These are phyloP conservation scores for Paulownia fortunei DNA, from an alignment of 257 asterid genomes.

Conservation along the genomic window DNA sequence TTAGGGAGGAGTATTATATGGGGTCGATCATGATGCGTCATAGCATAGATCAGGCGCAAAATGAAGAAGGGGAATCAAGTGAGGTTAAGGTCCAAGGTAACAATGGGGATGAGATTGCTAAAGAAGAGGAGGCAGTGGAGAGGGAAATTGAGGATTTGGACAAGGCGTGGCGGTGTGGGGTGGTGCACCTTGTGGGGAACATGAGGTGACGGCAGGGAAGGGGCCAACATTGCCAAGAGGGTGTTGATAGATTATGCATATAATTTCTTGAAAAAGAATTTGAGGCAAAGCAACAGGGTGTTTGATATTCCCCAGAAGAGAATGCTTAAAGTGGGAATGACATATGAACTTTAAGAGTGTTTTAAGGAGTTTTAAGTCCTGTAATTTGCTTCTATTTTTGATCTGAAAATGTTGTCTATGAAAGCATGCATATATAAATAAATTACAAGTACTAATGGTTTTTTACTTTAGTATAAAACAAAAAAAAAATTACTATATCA, in stretches of 20 bases:
- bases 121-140: neutral
- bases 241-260: constrained; percentile 58
- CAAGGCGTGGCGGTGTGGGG: constrained; percentile 45
- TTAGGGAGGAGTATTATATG: constrained; percentile 30
- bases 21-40: neutral
- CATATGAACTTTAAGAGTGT: constrained; percentile 41
- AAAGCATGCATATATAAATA: neutral
- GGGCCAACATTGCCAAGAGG: constrained; percentile 48
- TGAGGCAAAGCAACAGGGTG: constrained; percentile 56
- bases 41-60: too few species aligned
- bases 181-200: constrained; percentile 75
- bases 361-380: neutral
- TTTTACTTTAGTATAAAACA: too few species aligned
- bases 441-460: neutral
- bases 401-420: neutral
- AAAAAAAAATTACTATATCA: too few species aligned
- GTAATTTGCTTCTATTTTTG: neutral
- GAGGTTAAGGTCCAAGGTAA: neutral
- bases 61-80: too few species aligned
- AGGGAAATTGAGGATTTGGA: constrained; percentile 47
- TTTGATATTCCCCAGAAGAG: constrained; percentile 63
- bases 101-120: neutral
- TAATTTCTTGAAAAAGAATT: constrained; percentile 57
- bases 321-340: constrained; percentile 80
- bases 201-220: constrained; percentile 63